Base-by-base conservation (phyloP, 768 basidiomycete species). In the Tricholoma hemisulphureum region DNA sequence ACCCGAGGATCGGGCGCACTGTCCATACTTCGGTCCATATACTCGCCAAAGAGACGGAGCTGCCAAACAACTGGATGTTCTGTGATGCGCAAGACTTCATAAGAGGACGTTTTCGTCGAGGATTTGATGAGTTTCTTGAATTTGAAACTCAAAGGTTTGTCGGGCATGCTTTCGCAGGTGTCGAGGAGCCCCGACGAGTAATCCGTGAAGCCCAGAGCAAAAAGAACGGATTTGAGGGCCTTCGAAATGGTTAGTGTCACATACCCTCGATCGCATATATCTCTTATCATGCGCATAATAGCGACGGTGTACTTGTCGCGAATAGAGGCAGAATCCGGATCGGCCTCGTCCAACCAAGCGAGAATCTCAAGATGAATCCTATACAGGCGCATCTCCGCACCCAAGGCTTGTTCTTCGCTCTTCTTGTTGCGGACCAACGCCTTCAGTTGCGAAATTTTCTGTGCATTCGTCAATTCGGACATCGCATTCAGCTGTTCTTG, bases 11-110 rank as follows among this genome's bases (percentile, higher is more conserved):
- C 89, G 0, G 70, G 65, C 53, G 78, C 72, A 39, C 83, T 77
- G 59, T 88, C 88, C 83, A 90, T 86, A 58, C 80, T 84, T 32
- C 88, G 75, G 62, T 88, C 86, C 88, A 90, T 86, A 63, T 75
- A 85, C 60, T 87, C 81, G 6, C 88, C 88, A 56, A 88, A 88
- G 10, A 81, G 67, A n/a, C 85, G 78, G 23, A 90, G 71, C 65
- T 89, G 88, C 86, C 88, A 90, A 11, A 74, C 69, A 8, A 86
- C 67, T 1, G 85, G 83, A 57, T 84, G 73, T 56, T 87, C 85
- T 1, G 61, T 71, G 55, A 87, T 80, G 1, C 57, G 63, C 84
- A 89, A 85, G 61, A 81, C 87, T 11, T 73, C 64, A 59, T 84
- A 67, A 8, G 75, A 51, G 0, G 78, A 70, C 7, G 65, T 64